These are phyloP conservation scores for Huntiella bhutanensis DNA, from an alignment of 2,329 filamentous ascomycete genomes.

Conservation along the genomic window DNA sequence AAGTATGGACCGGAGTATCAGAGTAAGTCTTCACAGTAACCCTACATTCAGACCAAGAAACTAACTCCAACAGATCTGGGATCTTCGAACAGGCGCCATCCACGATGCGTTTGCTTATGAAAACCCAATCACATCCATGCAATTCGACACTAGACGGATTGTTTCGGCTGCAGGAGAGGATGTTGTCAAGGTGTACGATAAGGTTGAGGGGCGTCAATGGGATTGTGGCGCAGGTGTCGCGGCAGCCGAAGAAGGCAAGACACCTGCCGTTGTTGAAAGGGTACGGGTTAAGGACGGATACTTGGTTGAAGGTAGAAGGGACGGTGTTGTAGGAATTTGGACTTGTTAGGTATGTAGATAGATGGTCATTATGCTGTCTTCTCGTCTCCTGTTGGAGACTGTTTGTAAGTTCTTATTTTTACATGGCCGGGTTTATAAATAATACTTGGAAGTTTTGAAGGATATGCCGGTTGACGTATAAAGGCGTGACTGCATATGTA, in stretches of 20 bases:
- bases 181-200: slow-evolving; percentile 96
- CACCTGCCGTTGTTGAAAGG: slow-evolving; percentile 50
- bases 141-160: slow-evolving; percentile 84
- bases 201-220: slow-evolving; percentile 89
- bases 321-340: slow-evolving; percentile 85
- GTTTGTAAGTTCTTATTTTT: too few species aligned
- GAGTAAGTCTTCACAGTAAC: slow-evolving; percentile 42
- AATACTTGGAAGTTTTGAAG: too few species aligned
- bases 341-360: slow-evolving; percentile 34
- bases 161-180: slow-evolving; percentile 79
- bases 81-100: slow-evolving; percentile 87
- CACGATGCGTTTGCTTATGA: slow-evolving; percentile 94
- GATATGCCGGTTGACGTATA: too few species aligned
- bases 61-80: slow-evolving; percentile 62
- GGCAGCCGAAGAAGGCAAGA: slow-evolving; percentile 45
- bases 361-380: neutral
- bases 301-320: slow-evolving; percentile 70
- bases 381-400: too few species aligned
- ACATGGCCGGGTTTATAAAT: too few species aligned
- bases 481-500: too few species aligned
- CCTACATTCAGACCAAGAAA: neutral
- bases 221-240: slow-evolving; percentile 73
- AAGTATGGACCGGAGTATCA: slow-evolving; percentile 77
- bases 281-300: slow-evolving; percentile 90
- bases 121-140: slow-evolving; percentile 80